Base-by-base conservation (phyloP, 1,139 yeast genomes). In the Eremothecium cymbalariae region DNA sequence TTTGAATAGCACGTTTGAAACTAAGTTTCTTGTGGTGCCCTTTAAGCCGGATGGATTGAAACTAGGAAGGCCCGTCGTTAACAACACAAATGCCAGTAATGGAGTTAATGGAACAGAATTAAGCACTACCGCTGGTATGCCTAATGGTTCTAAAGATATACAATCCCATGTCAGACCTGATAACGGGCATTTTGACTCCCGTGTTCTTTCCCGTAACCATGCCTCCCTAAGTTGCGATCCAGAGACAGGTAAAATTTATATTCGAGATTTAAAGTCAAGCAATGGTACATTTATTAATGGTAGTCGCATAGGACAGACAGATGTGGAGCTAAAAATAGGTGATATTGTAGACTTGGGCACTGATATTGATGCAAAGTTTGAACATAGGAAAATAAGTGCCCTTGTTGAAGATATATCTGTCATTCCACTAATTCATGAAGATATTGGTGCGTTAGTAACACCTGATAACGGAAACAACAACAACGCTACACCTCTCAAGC, bases 251-350 rank as follows among this genome's bases (percentile, higher is more conserved):
- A 70, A 70, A 40, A 69, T 90, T 22, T 84, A 72, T 71, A 70
- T 90, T 26, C 75, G 79, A 47, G 99, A 90, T 60, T 69, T 86
- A 47, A 85, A 86, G 35, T 81, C 94, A 6, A 83, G 95, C 14
- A 90, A 90, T 59, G 99, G 99, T 8, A 90, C 98, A 0, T 93
- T 82, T 56, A 74, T 90, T 33, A 90, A 90, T 56, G 84, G 78
- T 28, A 65, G 63, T 26, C 76, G 88, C 41, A 67, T 90, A 6
- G 73, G 74, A 15, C 68, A 72, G 25, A 88, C 71, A 3, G 56
- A 52, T 20, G 50, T 50, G 2, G 84, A 77, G 46, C 61, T 90
- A 34, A 68, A 74, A 40, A 68, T 77, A 25, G 90, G 85, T 11
- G 98, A 90, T 59, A 65, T 73, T 8, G 70, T 90, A 12, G 94